Base-by-base conservation (phyloP, 1,284 basidiomycete species). In the Cerrena zonata region DNA sequence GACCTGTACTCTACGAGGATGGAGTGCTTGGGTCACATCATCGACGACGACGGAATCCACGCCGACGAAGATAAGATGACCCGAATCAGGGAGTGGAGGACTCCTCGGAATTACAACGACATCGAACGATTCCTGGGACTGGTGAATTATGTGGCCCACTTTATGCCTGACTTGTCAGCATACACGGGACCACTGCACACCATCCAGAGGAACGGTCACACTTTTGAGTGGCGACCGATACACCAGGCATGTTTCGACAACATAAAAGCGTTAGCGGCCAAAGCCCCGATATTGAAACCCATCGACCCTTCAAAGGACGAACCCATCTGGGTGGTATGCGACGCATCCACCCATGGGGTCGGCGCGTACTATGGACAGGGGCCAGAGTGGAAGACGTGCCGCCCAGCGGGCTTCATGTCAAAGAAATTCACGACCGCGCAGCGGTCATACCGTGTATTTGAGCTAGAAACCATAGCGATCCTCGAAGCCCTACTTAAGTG, bases 321-420 rank as follows among this genome's bases (percentile, higher is more conserved):
- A 38, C 62, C 67, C 0, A 74, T n/a, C n/a, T n/a, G n/a, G n/a
- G n/a, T n/a, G n/a, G n/a, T n/a, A n/a, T n/a, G n/a, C n/a, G n/a
- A n/a, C n/a, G n/a, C n/a, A n/a, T n/a, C n/a, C n/a, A n/a, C n/a
- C n/a, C n/a, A n/a, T n/a, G n/a, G n/a, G n/a, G n/a, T n/a, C n/a
- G n/a, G n/a, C n/a, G n/a, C n/a, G n/a, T n/a, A n/a, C n/a, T n/a
- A n/a, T n/a, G n/a, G n/a, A n/a, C n/a, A n/a, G n/a, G n/a, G n/a
- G n/a, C n/a, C n/a, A n/a, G n/a, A n/a, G n/a, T n/a, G n/a, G 70
- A 54, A 59, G 21, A 61, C 55, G 1, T 63, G 65, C 46, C 7
- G 59, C 19, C 65, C 69, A 0, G 67, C 69, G 0, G 70, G 65
- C 5, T 72, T 74, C 42, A 69, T 69, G 57, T 71, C 66, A 66